Base-by-base conservation (phyloP, 768 basidiomycete genomes). In the Pulveroboletus ravenelii region DNA sequence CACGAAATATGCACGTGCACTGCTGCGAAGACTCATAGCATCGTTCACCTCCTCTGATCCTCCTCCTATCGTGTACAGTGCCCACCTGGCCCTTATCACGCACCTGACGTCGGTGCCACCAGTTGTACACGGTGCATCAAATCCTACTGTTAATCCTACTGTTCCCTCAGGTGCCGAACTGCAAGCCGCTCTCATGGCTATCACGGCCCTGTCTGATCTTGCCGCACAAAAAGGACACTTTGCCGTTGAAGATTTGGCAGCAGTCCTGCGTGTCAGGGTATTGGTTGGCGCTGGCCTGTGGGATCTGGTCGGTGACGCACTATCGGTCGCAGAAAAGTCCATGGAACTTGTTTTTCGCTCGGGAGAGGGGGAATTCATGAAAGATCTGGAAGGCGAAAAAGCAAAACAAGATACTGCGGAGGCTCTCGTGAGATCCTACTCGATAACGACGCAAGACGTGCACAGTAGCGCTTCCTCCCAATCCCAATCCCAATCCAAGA, bases 1-100 rank as follows among this genome's bases (percentile, higher is more conserved):
- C 67, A 75, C 72, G 6, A 87, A 83, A 63, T 79, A 78, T 53
- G 79, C 83, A 0, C 81, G 81, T 35, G 79, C 76, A 12, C 70
- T 79, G 14, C 67, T 89, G 35, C 78, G 78, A 27, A 78, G 79
- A 31, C 72, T 84, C 9, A 61, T 83, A 18, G 62, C 70, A 2
- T 77, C 77, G n/a, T 61, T 78, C 35, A 42, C 63, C 15, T 66
- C 76, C 4, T 65, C 71, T 9, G 78, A 82, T 53, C 74, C 81
- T 1, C 78, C 80, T 5, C 75, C 80, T 27, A 58, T 78, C 36
- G 58, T 78, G 5, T 86, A 87, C 53, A 60, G 69, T 9, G 72
- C 79, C 1, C 78, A 87, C 51, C 72, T 87, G 29, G 73, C 78
- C 12, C 71, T 79, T 38, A 78, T 87, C 41, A 68, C 74, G 0